Conservation (phyloP, 176 grass and related monocot genomes). For the Metroxylon sagu region DNA sequence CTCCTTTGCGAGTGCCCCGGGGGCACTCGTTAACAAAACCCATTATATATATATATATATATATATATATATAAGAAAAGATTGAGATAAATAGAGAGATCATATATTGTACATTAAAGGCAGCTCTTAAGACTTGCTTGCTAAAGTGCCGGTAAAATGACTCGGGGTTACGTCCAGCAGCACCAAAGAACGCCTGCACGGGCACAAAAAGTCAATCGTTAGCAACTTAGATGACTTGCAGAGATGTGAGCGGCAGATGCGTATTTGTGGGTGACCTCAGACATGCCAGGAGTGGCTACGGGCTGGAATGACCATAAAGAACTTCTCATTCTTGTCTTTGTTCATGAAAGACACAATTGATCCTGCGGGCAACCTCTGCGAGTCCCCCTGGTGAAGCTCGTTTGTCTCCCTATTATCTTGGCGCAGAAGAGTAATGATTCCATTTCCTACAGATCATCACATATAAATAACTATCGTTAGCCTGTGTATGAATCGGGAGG, state of each 20-base stretch:
- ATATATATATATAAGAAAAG: no score
- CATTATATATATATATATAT: no score
- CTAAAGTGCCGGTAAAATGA: slow-evolving; percentile 47
- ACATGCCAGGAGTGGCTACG: slow-evolving; percentile 47
- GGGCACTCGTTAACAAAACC: no score
- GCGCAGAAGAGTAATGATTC: slow-evolving; percentile 34
- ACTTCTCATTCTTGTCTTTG: slow-evolving; percentile 53
- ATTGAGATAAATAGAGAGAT: no score
- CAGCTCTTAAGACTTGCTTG: slow-evolving; percentile 42
- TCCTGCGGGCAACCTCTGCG: slow-evolving; percentile 45
- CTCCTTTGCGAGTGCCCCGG: no score
- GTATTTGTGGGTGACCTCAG: slow-evolving; percentile 24
- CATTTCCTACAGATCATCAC: slow-evolving; percentile 28
- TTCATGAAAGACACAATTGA: slow-evolving; percentile 48
- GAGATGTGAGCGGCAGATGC: no score
- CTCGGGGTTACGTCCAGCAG: slow-evolving; percentile 43
- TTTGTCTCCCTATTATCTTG: slow-evolving; percentile 46
- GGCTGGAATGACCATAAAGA: slow-evolving; percentile 44
- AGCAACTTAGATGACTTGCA: no score
- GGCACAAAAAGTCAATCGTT: not conserved
- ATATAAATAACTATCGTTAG: not conserved
- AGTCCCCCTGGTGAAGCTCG: slow-evolving; percentile 39
- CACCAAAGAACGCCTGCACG: slow-evolving; percentile 50
- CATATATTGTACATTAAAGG: slow-evolving; percentile 34
- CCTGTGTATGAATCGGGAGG: not conserved